Evolutionary conservation across 2,329 filamentous ascomycete genomes (phyloP).

Genomic region (Talaromyces islandicus): DNA sequence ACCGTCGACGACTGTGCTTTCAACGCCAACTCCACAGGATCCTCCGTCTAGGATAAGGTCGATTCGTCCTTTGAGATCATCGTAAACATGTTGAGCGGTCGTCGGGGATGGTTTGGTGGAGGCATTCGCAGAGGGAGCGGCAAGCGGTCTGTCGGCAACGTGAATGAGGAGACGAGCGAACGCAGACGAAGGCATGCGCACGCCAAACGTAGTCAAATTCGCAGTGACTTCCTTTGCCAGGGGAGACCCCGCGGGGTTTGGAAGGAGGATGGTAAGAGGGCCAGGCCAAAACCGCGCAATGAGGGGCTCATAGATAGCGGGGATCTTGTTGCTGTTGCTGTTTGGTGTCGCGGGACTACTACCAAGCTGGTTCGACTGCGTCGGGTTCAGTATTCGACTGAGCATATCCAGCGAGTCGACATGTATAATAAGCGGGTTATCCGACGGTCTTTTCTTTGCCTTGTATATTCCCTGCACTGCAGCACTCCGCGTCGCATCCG

Average conservation of each 20-base stretch:
- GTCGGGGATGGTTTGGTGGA: conserved; percentile 92
- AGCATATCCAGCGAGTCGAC: conserved; percentile 76
- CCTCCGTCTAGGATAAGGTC: conserved; percentile 86
- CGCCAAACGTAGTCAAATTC: conserved; percentile 76
- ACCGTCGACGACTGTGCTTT: conserved; percentile 95
- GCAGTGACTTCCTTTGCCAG: conserved; percentile 92
- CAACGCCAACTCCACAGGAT: conserved; percentile 78
- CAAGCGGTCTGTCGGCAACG: conserved; percentile 69
- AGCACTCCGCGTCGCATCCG: conserved; percentile 78
- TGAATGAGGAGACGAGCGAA: conserved; percentile 86
- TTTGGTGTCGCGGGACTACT: conserved; percentile 23
- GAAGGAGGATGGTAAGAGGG: conserved; percentile 83
- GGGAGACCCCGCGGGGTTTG: conserved; percentile 61
- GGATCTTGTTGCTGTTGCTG: conserved; percentile 44
- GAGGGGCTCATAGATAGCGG: conserved; percentile 68
- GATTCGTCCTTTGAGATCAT: conserved; percentile 78
- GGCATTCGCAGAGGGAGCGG: conserved; percentile 89
- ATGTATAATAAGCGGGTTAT: conserved; percentile 95
- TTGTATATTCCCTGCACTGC: conserved; percentile 89
- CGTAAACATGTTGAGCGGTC: conserved; percentile 77
- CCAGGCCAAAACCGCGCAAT: conserved; percentile 90
- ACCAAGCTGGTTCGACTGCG: conserved; percentile 17
- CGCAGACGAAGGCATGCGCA: conserved; percentile 76
- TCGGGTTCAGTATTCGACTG: conserved; percentile 51
- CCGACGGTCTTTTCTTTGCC: conserved; percentile 82